Evolutionary conservation across 2,329 filamentous ascomycete species (phyloP).

Genomic region (Calonectria pauciramosa): DNA sequence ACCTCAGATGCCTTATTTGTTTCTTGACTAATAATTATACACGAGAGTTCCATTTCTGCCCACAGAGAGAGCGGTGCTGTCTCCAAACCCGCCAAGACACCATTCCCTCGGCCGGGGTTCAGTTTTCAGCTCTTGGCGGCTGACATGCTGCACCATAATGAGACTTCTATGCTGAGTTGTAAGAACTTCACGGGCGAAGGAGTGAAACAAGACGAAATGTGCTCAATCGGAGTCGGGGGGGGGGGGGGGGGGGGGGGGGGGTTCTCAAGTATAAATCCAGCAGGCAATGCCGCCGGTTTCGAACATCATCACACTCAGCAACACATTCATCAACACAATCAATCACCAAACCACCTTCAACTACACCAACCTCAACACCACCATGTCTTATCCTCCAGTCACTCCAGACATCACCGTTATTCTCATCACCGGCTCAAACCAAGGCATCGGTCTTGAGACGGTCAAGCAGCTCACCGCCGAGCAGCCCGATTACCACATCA

Average conservation of each 20-base stretch:
- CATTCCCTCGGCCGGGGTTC: neutral
- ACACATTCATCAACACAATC: neutral
- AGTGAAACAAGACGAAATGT: neutral
- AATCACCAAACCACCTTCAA: neutral
- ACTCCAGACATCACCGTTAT: constrained; percentile 23
- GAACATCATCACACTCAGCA: neutral
- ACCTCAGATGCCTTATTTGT: too few relatives aligned
- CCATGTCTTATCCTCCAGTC: constrained; percentile 24
- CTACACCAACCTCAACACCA: neutral
- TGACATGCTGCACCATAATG: neutral
- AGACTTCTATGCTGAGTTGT: neutral
- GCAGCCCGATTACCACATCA: constrained; percentile 26
- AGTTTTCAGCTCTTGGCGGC: neutral
- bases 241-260: too few relatives aligned
- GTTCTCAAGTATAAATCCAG: neutral
- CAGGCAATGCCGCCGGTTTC: too few relatives aligned
- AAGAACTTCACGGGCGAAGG: neutral
- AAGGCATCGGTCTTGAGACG: constrained; percentile 30
- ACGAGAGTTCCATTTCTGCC: neutral
- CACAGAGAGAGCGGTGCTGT: too few relatives aligned
- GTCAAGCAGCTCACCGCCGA: constrained; percentile 28
- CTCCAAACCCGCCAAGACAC: neutral
- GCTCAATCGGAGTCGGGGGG: neutral
- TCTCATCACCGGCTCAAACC: constrained; percentile 31
- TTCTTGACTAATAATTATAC: neutral